Conservation (phyloP, 768 basidiomycete genomes). For the Suillus plorans region DNA sequence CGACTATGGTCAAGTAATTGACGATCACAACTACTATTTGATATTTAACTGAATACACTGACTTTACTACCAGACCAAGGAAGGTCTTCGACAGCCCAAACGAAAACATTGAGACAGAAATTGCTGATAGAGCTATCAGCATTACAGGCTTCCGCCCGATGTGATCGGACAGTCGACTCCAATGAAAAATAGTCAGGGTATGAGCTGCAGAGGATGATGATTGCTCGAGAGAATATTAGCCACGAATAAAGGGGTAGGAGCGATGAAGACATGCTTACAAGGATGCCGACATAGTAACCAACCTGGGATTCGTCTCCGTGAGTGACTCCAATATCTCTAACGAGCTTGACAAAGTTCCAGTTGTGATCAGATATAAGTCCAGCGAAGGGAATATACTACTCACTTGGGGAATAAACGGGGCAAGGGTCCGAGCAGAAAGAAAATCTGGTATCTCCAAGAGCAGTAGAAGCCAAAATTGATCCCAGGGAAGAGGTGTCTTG, state of each 20-base stretch:
- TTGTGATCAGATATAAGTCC: not conserved
- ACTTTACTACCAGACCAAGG: constrained; percentile 42
- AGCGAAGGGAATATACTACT: constrained; percentile 10
- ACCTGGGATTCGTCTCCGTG: constrained; percentile 44
- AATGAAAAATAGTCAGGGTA: constrained; percentile 45
- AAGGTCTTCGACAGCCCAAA: constrained; percentile 50
- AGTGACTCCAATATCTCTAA: constrained; percentile 35
- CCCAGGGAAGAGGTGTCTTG: constrained; percentile 62
- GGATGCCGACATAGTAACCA: constrained; percentile 47
- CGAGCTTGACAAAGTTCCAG: constrained; percentile 15
- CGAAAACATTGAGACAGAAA: constrained; percentile 44
- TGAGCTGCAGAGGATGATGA: constrained; percentile 49
- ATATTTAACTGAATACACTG: not conserved
- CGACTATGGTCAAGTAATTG: constrained; percentile 29
- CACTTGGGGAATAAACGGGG: constrained; percentile 68
- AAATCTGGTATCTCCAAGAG: constrained; percentile 75
- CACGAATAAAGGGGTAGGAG: constrained; percentile 29
- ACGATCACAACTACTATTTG: not conserved
- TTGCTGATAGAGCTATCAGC: constrained; percentile 42
- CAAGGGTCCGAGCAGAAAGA: constrained; percentile 68
- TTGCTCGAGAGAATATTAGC: constrained; percentile 31
- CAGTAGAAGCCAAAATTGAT: constrained; percentile 66
- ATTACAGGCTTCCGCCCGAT: constrained; percentile 50
- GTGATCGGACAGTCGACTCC: constrained; percentile 49
- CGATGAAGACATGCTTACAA: constrained; percentile 32